A percentile compares a stretch with the other conserved stretches of the same genome.
These are phyloP conservation scores for Lycium ferocissimum DNA, from an alignment of 257 asterid species.

Conservation along the genomic window DNA sequence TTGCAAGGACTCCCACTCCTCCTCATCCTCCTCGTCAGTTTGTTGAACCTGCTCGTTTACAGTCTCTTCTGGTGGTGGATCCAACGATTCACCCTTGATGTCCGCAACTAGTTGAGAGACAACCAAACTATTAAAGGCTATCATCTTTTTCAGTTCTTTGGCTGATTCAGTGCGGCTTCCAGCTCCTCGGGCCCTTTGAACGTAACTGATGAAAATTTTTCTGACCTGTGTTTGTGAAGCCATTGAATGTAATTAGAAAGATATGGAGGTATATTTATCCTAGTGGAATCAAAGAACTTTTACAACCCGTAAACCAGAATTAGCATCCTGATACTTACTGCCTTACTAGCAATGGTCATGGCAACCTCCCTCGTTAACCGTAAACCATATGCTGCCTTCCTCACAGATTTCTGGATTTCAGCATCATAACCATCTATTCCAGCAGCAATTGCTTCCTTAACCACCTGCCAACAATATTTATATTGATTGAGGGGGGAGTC, in stretches of 20 bases:
- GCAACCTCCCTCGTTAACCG: slow-evolving; percentile 94
- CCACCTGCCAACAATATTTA: slow-evolving; percentile 58
- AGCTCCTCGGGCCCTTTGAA: slow-evolving; percentile 83
- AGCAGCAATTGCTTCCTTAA: slow-evolving; percentile 79
- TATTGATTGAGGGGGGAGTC: slow-evolving; percentile 18
- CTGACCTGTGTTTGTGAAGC: slow-evolving; percentile 67
- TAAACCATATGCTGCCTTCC: slow-evolving; percentile 93
- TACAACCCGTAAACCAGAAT: background rate
- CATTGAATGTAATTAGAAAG: slow-evolving; percentile 15
- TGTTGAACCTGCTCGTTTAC: slow-evolving; percentile 42
- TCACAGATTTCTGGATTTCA: slow-evolving; percentile 70
- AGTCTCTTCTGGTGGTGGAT: slow-evolving; percentile 56
- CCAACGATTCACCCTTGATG: slow-evolving; percentile 84
- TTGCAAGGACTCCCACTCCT: slow-evolving; percentile 88
- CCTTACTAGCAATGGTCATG: slow-evolving; percentile 84
- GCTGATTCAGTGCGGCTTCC: slow-evolving; percentile 81
- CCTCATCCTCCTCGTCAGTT: slow-evolving; percentile 62
- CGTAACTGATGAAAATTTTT: slow-evolving; percentile 69
- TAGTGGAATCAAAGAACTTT: slow-evolving; percentile 10
- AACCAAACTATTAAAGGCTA: slow-evolving; percentile 81
- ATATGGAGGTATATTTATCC: background rate
- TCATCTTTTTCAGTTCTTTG: slow-evolving; percentile 80
- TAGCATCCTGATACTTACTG: slow-evolving; percentile 61
- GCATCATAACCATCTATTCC: slow-evolving; percentile 87
- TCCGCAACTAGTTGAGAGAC: slow-evolving; percentile 82